These are phyloP conservation scores for Candida dubliniensis DNA, from an alignment of 1,139 yeast species.

Conservation along the genomic window DNA sequence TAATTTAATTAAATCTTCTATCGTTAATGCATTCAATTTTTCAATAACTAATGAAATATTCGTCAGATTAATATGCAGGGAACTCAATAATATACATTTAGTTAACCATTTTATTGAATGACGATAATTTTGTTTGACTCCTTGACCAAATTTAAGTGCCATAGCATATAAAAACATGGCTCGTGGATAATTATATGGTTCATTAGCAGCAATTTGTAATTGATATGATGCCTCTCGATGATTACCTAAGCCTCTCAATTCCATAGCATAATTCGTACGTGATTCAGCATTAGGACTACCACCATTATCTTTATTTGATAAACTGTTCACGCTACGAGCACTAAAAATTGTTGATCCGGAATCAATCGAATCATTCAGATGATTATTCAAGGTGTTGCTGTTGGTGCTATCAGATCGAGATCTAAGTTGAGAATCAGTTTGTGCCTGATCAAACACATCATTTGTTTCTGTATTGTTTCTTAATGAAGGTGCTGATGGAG, in stretches of 20 bases:
- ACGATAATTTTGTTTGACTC: slow-evolving; percentile 58
- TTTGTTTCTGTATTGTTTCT: neutral
- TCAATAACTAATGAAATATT: slow-evolving; percentile 16
- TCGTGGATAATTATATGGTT: slow-evolving; percentile 53
- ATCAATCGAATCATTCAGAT: neutral
- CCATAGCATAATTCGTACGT: slow-evolving; percentile 53
- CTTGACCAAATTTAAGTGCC: slow-evolving; percentile 70
- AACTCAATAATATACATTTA: slow-evolving; percentile 29
- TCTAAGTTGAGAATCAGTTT: neutral
- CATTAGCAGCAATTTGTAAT: slow-evolving; percentile 59
- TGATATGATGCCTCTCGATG: slow-evolving; percentile 71
- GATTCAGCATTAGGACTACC: slow-evolving; percentile 28
- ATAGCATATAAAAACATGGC: slow-evolving; percentile 75
- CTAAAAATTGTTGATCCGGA: too few relatives aligned
- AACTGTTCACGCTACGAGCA: too few relatives aligned
- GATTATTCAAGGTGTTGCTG: neutral
- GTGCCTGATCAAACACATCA: neutral
- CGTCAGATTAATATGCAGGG: slow-evolving; percentile 6
- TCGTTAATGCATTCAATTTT: slow-evolving; percentile 28
- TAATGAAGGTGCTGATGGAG: slow-evolving; percentile 19
- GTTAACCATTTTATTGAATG: slow-evolving; percentile 65
- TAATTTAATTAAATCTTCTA: slow-evolving; percentile 33
- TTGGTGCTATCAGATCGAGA: neutral
- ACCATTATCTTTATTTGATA: too few relatives aligned
- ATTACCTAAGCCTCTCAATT: slow-evolving; percentile 57